Base-by-base conservation (phyloP, 768 basidiomycete genomes). In the Podaxis pistillaris region DNA sequence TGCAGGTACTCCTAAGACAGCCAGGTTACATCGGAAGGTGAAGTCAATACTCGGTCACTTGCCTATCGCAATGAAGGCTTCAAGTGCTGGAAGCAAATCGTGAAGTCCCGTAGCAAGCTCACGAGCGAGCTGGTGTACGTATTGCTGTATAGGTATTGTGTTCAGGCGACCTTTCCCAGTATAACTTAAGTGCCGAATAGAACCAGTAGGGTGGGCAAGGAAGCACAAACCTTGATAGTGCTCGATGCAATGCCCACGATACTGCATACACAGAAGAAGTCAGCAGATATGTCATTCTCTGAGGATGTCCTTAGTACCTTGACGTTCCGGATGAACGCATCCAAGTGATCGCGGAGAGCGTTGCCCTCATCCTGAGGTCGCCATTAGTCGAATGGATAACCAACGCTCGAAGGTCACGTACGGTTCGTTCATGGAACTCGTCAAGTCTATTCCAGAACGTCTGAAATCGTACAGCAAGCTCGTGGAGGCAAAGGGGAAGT, bases 81-180 rank as follows among this genome's bases (percentile, higher is more conserved):
- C 37, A 3, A 61, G 26, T n/a, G 26, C 51, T 9, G 41, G 30
- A 33, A 37, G n/a, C 17, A 53, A 30, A 17, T 46, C 33, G 8
- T 54, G 47, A 44, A 61, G 37, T 4, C 40, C 60, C 7, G 17
- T 15, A 12, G 36, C 36, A 30, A 61, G 51, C 52, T 61, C 60
- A n/a, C 51, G 37, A 11, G 51, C 46, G 19, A 59, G 46, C 15
- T 59, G 58, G 19, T 59, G 58, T 3, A 59, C 49, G 36, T 59
- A 59, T 22, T 44, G 58, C 46, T 59, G 58, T 30, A 59, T 59
- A 8, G 58, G 58, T 24, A 44, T 46, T 1, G 58, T 59, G 36
- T 59, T 59, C 49, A 59, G 47, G 15, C 58, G 58, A 12, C 13
- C 58, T 59, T 54, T 44, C 41, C 28, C 41, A 36, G 30, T 19